Evolutionary conservation across 1,284 basidiomycete genomes (phyloP).

Genomic region (Calocybe gambosa): DNA sequence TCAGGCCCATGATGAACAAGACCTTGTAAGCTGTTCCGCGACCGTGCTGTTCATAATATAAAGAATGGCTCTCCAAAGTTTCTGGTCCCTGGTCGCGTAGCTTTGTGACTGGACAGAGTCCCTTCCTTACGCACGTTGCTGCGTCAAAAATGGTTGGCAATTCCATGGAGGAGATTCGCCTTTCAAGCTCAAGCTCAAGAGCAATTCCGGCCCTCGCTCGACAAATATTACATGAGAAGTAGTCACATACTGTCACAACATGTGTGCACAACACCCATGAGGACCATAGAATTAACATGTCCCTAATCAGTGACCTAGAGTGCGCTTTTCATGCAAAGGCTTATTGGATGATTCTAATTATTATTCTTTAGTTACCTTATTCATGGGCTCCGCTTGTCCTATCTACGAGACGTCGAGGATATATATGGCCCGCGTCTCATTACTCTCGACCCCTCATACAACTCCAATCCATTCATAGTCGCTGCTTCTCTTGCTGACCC

Average conservation of each 20-base stretch:
- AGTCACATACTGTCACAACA: too few species aligned
- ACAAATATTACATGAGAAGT: too few species aligned
- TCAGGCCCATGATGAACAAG: conserved; percentile 72
- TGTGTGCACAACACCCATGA: background rate
- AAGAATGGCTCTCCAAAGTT: conserved; percentile 56
- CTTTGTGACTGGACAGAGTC: conserved; percentile 64
- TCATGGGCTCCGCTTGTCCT: conserved; percentile 78
- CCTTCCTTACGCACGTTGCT: conserved; percentile 55
- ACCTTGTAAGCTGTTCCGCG: conserved; percentile 52
- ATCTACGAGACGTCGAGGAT: conserved; percentile 84
- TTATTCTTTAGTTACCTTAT: conserved; percentile 67
- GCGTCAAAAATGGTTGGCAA: conserved; percentile 48
- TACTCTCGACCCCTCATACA: conserved; percentile 67
- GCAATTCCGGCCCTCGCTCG: too few species aligned
- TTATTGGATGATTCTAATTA: background rate
- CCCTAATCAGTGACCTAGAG: conserved; percentile 16
- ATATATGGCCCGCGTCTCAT: conserved; percentile 77
- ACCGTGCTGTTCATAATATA: conserved; percentile 76
- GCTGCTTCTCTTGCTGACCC: conserved; percentile 73
- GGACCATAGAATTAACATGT: conserved; percentile 5
- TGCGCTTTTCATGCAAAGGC: background rate
- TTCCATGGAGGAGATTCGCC: conserved; percentile 2
- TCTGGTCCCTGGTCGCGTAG: conserved; percentile 42
- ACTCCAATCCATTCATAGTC: conserved; percentile 75
- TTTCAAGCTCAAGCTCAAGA: too few species aligned